Evolutionary conservation across 2,329 filamentous ascomycete species (phyloP).

Genomic region (Magnaporthales sp.): DNA sequence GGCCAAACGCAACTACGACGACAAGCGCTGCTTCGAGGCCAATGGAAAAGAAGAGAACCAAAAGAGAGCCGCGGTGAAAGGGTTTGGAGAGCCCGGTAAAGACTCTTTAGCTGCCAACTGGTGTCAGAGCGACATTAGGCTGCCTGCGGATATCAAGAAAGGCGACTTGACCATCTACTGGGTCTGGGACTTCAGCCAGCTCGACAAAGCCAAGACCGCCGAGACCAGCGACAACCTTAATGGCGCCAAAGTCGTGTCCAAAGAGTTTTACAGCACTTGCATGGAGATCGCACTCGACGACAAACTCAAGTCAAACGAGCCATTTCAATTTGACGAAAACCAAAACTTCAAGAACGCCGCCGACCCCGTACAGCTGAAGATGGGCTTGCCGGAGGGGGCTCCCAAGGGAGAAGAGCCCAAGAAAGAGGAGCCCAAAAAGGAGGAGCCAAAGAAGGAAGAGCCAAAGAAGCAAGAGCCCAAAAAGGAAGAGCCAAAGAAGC

Average conservation of each 20-base stretch:
- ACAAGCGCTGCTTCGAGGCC: slow-evolving; percentile 80
- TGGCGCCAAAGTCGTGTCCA: slow-evolving; percentile 20
- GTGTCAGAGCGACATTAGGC: slow-evolving; percentile 74
- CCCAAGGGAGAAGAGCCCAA: slow-evolving; percentile 6
- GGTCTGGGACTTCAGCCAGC: slow-evolving; percentile 89
- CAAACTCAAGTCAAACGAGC: slow-evolving; percentile 26
- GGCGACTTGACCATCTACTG: slow-evolving; percentile 79
- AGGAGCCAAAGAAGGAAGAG: background rate
- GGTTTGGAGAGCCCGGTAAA: background rate
- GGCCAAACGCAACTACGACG: slow-evolving; percentile 74
- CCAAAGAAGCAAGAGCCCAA: background rate
- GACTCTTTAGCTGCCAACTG: slow-evolving; percentile 54
- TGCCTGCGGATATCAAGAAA: slow-evolving; percentile 57
- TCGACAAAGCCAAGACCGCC: slow-evolving; percentile 25
- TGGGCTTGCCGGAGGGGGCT: slow-evolving; percentile 33
- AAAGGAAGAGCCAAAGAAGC: too few species aligned
- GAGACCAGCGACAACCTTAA: slow-evolving; percentile 21
- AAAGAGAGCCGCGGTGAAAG: slow-evolving; percentile 35
- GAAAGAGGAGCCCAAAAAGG: background rate
- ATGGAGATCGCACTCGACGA: slow-evolving; percentile 30
- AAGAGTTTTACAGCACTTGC: slow-evolving; percentile 30
- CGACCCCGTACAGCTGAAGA: slow-evolving; percentile 33
- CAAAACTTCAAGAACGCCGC: slow-evolving; percentile 34
- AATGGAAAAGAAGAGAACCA: slow-evolving; percentile 51
- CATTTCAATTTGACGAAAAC: slow-evolving; percentile 21